Evolutionary conservation across 2,329 filamentous ascomycete genomes (phyloP).

Genomic region (Helminthosporium solani): DNA sequence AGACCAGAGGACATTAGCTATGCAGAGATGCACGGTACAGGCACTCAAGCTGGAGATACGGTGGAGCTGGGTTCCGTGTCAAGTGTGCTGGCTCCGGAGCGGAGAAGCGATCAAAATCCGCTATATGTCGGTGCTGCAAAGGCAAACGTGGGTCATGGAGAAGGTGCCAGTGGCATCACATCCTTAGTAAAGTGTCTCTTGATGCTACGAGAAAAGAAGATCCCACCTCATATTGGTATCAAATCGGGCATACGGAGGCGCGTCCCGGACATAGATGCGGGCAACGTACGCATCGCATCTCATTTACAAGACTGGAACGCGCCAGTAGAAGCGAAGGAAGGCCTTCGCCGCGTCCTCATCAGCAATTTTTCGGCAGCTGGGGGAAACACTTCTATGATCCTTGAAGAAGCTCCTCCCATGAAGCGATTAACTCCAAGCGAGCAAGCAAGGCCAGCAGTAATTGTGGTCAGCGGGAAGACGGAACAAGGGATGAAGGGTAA

Average conservation of each 20-base stretch:
- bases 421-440: slow-evolving; percentile 11
- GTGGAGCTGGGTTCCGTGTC: slow-evolving; percentile 24
- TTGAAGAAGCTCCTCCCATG: slow-evolving; percentile 17
- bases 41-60: slow-evolving; percentile 32
- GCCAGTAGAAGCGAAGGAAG: too few relatives aligned
- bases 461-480: slow-evolving; percentile 10
- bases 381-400: slow-evolving; percentile 36
- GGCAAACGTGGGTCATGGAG: slow-evolving; percentile 39
- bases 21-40: slow-evolving; percentile 37
- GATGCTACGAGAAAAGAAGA: slow-evolving; percentile 20
- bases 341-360: slow-evolving; percentile 23
- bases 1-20: slow-evolving; percentile 30
- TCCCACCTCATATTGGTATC: slow-evolving; percentile 57
- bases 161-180: slow-evolving; percentile 34
- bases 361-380: slow-evolving; percentile 45
- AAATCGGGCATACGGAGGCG: slow-evolving; percentile 44
- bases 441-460: neutral
- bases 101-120: slow-evolving; percentile 4
- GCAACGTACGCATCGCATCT: slow-evolving; percentile 33
- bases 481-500: neutral
- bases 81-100: slow-evolving; percentile 10
- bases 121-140: slow-evolving; percentile 36
- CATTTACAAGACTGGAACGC: slow-evolving; percentile 36
- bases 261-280: slow-evolving; percentile 55
- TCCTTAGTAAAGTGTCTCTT: slow-evolving; percentile 39